Evolutionary conservation across 768 basidiomycete species (phyloP).

Genomic region (Peribolospora baueri): DNA sequence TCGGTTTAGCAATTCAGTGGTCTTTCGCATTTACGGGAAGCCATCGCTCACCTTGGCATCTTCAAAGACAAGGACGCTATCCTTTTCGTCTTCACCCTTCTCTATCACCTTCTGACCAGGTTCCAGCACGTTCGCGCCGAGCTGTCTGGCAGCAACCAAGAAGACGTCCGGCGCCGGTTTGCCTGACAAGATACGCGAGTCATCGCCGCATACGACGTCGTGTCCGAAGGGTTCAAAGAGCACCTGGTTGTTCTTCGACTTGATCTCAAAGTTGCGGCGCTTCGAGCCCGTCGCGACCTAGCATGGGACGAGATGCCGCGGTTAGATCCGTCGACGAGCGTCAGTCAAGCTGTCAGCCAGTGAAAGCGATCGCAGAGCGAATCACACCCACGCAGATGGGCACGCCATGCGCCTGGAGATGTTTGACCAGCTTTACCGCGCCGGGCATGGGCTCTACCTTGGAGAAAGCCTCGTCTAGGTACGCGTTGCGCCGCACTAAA

Average conservation of each 20-base stretch:
- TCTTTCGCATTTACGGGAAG: too few relatives aligned
- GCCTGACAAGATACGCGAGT: slow-evolving; percentile 24
- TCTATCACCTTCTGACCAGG: slow-evolving; percentile 15
- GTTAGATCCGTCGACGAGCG: too few relatives aligned
- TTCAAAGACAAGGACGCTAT: slow-evolving; percentile 51
- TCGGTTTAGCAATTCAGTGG: too few relatives aligned
- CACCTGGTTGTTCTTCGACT: slow-evolving; percentile 31
- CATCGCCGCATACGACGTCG: slow-evolving; percentile 46
- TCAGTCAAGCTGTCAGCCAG: too few relatives aligned
- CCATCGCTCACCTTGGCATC: slow-evolving; percentile 28
- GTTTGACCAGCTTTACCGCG: slow-evolving; percentile 35
- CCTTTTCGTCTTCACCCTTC: slow-evolving; percentile 27
- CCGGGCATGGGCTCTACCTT: slow-evolving; percentile 47
- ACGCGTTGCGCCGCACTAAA: slow-evolving; percentile 29
- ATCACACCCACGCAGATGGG: slow-evolving; percentile 25
- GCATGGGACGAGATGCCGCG: neutral
- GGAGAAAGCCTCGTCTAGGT: slow-evolving; percentile 45
- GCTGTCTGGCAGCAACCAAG: slow-evolving; percentile 37
- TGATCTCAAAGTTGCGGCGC: slow-evolving; percentile 34
- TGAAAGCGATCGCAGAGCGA: too few relatives aligned
- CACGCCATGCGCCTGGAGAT: slow-evolving; percentile 38
- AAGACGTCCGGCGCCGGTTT: slow-evolving; percentile 67
- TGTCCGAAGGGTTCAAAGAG: slow-evolving; percentile 38
- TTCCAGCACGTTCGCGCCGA: slow-evolving; percentile 18
- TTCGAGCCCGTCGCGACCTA: slow-evolving; percentile 45